A percentile compares a stretch with the other conserved stretches of the same genome.
phyloP scores from a whole-genome alignment of 495 filamentous ascomycete species.

The Arthonia radiata region DNA sequence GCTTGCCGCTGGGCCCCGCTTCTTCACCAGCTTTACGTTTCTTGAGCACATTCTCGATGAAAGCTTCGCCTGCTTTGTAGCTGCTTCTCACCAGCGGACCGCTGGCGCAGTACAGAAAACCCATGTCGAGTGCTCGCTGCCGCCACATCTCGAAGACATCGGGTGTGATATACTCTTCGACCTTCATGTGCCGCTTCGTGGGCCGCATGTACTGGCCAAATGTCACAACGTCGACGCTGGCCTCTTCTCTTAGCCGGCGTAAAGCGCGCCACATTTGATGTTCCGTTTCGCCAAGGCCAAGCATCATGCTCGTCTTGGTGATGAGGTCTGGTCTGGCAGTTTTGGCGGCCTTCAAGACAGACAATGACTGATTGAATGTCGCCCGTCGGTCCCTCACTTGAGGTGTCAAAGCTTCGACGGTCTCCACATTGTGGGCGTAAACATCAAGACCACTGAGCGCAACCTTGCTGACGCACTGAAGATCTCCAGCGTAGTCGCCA shows the following conservation, averaged over 20 bases:
- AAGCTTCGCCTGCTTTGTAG: constrained; percentile 94
- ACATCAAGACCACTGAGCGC: constrained; percentile 79
- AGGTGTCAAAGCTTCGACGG: constrained; percentile 72
- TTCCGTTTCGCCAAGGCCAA: constrained; percentile 81
- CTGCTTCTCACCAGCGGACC: constrained; percentile 79
- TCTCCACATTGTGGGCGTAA: constrained; percentile 94
- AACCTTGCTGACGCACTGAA: constrained; percentile 60
- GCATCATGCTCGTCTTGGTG: constrained; percentile 94
- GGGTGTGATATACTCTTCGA: constrained; percentile 80
- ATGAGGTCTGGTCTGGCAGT: constrained; percentile 47
- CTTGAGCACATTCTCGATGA: constrained; percentile 93
- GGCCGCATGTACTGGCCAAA: constrained; percentile 99
- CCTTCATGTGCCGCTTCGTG: constrained; percentile 90
- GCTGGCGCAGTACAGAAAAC: constrained; percentile 87
- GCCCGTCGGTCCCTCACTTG: constrained; percentile 75
- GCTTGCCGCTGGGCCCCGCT: no score
- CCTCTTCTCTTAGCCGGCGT: constrained; percentile 46
- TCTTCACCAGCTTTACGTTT: no score
- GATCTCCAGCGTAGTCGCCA: constrained; percentile 62
- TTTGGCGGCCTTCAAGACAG: constrained; percentile 65
- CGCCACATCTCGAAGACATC: constrained; percentile 79
- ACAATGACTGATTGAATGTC: constrained; percentile 63
- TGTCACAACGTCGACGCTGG: constrained; percentile 78
- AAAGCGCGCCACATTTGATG: constrained; percentile 66
- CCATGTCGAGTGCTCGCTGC: constrained; percentile 73